These are phyloP conservation scores for Pythium coloratum DNA, from an alignment of 352 stramenopile species.

Conservation along the genomic window DNA sequence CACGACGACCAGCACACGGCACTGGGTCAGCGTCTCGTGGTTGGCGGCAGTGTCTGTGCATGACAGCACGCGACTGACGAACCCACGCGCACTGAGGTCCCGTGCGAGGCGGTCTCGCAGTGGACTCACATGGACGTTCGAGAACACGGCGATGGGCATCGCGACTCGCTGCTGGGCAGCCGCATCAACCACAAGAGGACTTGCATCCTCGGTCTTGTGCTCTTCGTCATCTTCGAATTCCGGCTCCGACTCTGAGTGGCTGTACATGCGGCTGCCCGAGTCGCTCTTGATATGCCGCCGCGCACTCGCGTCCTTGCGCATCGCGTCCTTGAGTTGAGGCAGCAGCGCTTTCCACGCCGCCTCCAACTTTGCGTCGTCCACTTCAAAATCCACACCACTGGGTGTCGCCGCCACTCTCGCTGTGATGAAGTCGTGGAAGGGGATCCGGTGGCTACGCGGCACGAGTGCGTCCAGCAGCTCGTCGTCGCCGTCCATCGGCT, in stretches of 20 bases:
- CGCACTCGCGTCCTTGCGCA: constrained; percentile 44
- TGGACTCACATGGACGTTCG: background rate
- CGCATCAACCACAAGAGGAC: background rate
- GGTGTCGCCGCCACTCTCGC: constrained; percentile 28
- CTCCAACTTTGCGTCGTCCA: constrained; percentile 46
- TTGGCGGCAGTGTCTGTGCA: background rate
- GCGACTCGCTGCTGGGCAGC: background rate
- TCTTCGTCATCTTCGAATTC: constrained; percentile 12
- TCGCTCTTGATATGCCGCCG: constrained; percentile 20
- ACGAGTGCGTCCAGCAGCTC: constrained; percentile 36
- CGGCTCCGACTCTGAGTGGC: constrained; percentile 17
- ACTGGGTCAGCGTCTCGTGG: background rate
- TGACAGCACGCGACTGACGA: background rate
- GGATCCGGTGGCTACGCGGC: constrained; percentile 41
- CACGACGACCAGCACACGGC: constrained; percentile 12
- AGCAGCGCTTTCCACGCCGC: constrained; percentile 44
- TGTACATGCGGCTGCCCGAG: constrained; percentile 1
- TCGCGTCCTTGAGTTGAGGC: constrained; percentile 48
- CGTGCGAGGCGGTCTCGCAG: constrained; percentile 11
- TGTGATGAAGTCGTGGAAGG: constrained; percentile 60
- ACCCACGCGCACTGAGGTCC: constrained; percentile 2
- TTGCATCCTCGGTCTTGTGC: constrained; percentile 7
- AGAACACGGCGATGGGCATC: constrained; percentile 16
- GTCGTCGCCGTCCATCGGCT: background rate
- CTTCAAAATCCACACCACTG: constrained; percentile 50